phyloP scores from a whole-genome alignment of 2,329 filamentous ascomycete species.

The Lasiodiplodia gonubiensis region DNA sequence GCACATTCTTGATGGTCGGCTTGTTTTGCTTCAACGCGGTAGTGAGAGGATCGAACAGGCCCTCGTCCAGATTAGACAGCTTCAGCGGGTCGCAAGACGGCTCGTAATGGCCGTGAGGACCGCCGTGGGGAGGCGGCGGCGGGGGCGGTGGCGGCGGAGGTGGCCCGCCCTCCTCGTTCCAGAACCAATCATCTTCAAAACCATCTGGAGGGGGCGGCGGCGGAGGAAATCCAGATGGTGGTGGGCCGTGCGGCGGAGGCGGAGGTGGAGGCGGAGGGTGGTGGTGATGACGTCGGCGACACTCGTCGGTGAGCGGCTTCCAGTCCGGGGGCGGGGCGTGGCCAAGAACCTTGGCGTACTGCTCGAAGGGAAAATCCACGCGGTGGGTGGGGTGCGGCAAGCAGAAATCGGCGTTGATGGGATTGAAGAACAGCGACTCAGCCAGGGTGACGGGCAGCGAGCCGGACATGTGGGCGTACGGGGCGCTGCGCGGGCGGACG shows the following conservation, averaged over 20 bases:
- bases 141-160: not conserved
- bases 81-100: conserved; percentile 45
- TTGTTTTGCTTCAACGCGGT: conserved; percentile 39
- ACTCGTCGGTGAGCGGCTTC: conserved; percentile 25
- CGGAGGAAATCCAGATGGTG: not conserved
- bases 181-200: not conserved
- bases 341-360: not conserved
- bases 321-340: conserved; percentile 16
- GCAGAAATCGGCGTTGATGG: conserved; percentile 29
- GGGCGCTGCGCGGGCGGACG: conserved; percentile 41
- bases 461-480: conserved; percentile 46
- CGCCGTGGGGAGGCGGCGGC: not conserved
- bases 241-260: not conserved
- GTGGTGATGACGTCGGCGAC: conserved; percentile 8
- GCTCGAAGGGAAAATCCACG: conserved; percentile 22
- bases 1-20: conserved; percentile 45
- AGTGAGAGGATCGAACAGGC: conserved; percentile 40
- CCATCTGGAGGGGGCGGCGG: not conserved
- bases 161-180: not conserved
- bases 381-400: conserved; percentile 17
- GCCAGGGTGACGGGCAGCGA: conserved; percentile 45
- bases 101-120: conserved; percentile 36
- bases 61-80: conserved; percentile 45
- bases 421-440: conserved; percentile 27
- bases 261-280: not conserved